Percentiles rank a stretch among this genome's conserved stretches.
Evolutionary conservation across 148 eudicot genomes (phyloP).

Genomic region (Diospyros kaki): DNA sequence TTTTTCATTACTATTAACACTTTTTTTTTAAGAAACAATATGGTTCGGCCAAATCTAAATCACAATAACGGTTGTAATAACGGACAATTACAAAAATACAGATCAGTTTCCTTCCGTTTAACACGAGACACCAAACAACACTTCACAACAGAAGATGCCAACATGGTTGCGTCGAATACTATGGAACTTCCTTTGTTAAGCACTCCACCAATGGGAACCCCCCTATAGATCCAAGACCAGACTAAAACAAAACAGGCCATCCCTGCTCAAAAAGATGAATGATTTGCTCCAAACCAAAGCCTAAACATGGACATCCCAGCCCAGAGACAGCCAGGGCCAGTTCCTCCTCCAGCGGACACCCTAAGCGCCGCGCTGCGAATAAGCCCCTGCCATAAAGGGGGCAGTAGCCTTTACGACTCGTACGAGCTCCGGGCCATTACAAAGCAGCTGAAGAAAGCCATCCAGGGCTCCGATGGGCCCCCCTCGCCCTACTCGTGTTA

Average conservation of each 20-base stretch:
- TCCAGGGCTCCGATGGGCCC: conserved; percentile 24
- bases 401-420: conserved; percentile 31
- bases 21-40: too few relatives aligned
- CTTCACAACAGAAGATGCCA: not conserved
- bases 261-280: not conserved
- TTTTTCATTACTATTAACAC: too few relatives aligned
- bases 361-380: conserved; percentile 14
- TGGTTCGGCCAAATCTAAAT: too few relatives aligned
- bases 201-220: not conserved
- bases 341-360: not conserved
- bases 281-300: not conserved
- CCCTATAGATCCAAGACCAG: not conserved
- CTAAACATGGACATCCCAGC: not conserved
- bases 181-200: not conserved
- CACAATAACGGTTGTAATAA: too few relatives aligned
- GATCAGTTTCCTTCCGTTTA: too few relatives aligned
- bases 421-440: conserved; percentile 33
- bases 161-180: not conserved
- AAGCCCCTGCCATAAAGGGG: conserved; percentile 15
- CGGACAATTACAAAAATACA: too few relatives aligned
- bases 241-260: not conserved
- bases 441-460: conserved; percentile 38
- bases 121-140: too few relatives aligned
- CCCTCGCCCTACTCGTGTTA: conserved; percentile 21
- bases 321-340: not conserved